Base-by-base conservation (phyloP, 2,329 filamentous ascomycete genomes). In the Penicillium frequentans region DNA sequence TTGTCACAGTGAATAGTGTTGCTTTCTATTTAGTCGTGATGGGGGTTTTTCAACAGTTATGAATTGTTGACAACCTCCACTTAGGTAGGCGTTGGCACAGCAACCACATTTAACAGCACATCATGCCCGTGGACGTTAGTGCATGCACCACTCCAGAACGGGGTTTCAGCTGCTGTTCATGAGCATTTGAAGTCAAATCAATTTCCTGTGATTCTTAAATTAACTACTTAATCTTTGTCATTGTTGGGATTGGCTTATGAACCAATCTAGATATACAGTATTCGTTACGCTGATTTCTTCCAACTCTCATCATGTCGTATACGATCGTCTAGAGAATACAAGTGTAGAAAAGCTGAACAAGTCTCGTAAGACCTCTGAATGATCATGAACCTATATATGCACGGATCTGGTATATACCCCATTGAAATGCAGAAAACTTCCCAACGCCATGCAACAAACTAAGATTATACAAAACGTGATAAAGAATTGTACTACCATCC, bases 401-500 rank as follows among this genome's bases (percentile, higher is more conserved):
- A 13, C 39, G 39, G 10, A 21, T 42, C 10, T 60, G 60, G 63
- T 68, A 61, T 67, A 58, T 59, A 53, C 54, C 54, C 29, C 37
- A 49, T 19, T 26, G 21, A 63, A 23, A 61, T 63, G 60, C 56
- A 63, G 53, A 43, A 55, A 53, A 55, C 29, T 60, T 57, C 24
- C 58, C 45, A 39, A 46, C 64, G 58, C 68, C 60, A 64, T 66
- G 63, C 54, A 61, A 56, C 56, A 58, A 45, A 54, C 50, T 27
- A 27, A 52, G 23, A 39, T 11, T 37, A 53, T 21, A 23, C 2
- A 54, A 42, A 5, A 33, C 24, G n/a, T 8, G 37, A 54, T n/a
- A n/a, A n/a, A n/a, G n/a, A n/a, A 16, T 13, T 21, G 24, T 27
- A 58, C 76, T 82, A 98, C 95, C 95, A 99, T 24, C 95, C 95